Evolutionary conservation across 306 rosid species (phyloP), one percentile per base, ranked within the genome.

Genomic region (Begonia peltatifolia): DNA sequence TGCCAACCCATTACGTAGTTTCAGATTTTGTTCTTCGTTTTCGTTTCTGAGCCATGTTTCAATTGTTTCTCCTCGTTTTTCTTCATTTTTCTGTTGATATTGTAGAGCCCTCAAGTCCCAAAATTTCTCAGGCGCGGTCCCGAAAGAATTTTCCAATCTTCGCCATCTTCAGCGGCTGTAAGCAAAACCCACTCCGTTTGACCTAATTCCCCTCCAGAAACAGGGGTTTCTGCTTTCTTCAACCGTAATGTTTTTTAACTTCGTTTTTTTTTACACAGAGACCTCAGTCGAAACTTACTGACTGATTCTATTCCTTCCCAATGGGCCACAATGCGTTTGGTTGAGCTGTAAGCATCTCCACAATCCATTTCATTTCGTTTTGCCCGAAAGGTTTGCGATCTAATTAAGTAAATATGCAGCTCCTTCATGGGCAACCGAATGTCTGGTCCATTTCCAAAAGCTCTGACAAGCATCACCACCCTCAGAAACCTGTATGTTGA

Each of bases 401-500:
- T 46, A 23, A 30, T 56, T 47, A 23, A 58, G 50, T 62, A 62
- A 57, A 66, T 56, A 36, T 68, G 83, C 95, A 89, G 97, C 62
- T 74, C 80, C 62, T 2, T 89, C 0, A 89, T 85, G 97, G 97
- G 97, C 63, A 85, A 80, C 82, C 76, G 52, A 60, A 73, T 89
- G 70, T 85, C 97, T 41, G 97, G 95, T 35, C 87, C 87, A 54
- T 89, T 89, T 63, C 97, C 97, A 11, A 76, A 68, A 68, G 97
- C 67, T 47, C 85, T 89, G 42, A 74, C 95, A 58, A 76, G 62
- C 14, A 82, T 89, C 49, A 79, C 82, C 71, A 85, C 94, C 62
- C 84, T 89, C 74, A 78, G 14, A 73, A 89, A 84, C 68, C 14
- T 89, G 97, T 89, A 78, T 36, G 94, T 73, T 59, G 48, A 10